Evolutionary conservation across 345 rosid genomes (phyloP).

Genomic region (Melastoma malabathricum): DNA sequence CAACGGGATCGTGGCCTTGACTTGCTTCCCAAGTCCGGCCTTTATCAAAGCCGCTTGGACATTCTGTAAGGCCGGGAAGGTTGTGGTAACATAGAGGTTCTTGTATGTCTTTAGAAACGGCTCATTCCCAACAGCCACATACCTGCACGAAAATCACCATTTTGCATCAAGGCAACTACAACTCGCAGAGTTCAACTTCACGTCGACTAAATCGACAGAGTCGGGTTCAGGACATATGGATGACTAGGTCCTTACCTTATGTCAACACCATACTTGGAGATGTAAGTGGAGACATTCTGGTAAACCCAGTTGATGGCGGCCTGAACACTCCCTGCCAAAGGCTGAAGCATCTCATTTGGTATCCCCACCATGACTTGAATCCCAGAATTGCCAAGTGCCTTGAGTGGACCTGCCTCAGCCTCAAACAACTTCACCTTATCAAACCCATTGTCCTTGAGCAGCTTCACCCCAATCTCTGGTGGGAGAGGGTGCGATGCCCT

Average conservation of each 20-base stretch:
- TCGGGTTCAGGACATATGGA: background rate
- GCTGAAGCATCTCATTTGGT: slow-evolving; percentile 58
- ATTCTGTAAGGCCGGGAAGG: slow-evolving; percentile 77
- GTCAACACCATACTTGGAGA: slow-evolving; percentile 50
- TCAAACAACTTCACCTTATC: slow-evolving; percentile 77
- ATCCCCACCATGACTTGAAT: slow-evolving; percentile 92
- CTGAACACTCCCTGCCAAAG: slow-evolving; percentile 43
- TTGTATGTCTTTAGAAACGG: slow-evolving; percentile 68
- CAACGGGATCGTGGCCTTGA: slow-evolving; percentile 69
- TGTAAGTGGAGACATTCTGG: slow-evolving; percentile 48
- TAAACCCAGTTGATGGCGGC: slow-evolving; percentile 60
- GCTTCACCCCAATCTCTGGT: slow-evolving; percentile 46
- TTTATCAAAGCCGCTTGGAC: slow-evolving; percentile 79
- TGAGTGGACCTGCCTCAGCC: slow-evolving; percentile 71
- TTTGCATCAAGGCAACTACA: background rate
- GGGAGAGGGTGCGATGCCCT: slow-evolving; percentile 57
- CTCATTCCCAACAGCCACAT: slow-evolving; percentile 84
- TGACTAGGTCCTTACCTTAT: slow-evolving; percentile 32
- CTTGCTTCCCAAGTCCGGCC: slow-evolving; percentile 62
- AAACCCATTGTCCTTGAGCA: slow-evolving; percentile 71
- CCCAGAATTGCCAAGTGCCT: slow-evolving; percentile 74
- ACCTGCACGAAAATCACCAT: slow-evolving; percentile 19
- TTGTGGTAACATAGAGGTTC: slow-evolving; percentile 34
- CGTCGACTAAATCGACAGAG: too few relatives aligned
- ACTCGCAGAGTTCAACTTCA: too few relatives aligned